Evolutionary conservation across 805 yeast genomes (phyloP).

Genomic region (Candida boleticola): DNA sequence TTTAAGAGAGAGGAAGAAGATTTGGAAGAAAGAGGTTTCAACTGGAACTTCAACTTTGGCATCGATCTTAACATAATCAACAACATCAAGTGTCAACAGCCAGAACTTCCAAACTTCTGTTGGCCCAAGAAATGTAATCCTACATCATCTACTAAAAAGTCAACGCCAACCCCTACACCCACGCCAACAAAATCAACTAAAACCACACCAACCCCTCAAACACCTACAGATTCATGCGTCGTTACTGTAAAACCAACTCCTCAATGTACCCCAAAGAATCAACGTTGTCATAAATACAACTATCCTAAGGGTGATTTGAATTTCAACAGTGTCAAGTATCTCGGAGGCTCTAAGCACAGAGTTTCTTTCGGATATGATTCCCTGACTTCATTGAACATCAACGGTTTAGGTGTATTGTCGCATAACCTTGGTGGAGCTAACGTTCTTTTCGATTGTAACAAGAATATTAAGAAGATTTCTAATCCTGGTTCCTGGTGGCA

Average conservation of each 20-base stretch:
- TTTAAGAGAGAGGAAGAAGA: conserved; percentile 1
- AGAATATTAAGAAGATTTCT: background rate
- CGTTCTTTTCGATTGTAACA: conserved; percentile 1
- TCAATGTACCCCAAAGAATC: conserved; percentile 1
- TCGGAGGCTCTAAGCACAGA: background rate
- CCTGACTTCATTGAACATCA: background rate
- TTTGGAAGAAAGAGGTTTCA: background rate
- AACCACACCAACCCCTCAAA: conserved; percentile 4
- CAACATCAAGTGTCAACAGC: background rate
- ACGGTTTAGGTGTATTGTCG: background rate
- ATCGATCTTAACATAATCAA: background rate
- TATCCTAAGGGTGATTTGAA: conserved; percentile 2
- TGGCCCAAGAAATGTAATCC: conserved; percentile 7
- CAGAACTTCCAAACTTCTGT: conserved; percentile 9
- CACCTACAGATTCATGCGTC: conserved; percentile 8
- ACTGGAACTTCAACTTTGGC: background rate
- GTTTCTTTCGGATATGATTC: conserved; percentile 1
- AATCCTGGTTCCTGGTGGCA: background rate
- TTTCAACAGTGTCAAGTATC: background rate
- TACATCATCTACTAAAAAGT: conserved; percentile 1
- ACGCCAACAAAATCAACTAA: conserved; percentile 1
- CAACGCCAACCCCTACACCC: conserved; percentile 1
- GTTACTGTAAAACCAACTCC: conserved; percentile 1
- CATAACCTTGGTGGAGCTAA: background rate
- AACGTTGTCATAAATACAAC: conserved; percentile 1